phyloP scores from a whole-genome alignment of 768 basidiomycete species.

The Kwoniella sp. region DNA sequence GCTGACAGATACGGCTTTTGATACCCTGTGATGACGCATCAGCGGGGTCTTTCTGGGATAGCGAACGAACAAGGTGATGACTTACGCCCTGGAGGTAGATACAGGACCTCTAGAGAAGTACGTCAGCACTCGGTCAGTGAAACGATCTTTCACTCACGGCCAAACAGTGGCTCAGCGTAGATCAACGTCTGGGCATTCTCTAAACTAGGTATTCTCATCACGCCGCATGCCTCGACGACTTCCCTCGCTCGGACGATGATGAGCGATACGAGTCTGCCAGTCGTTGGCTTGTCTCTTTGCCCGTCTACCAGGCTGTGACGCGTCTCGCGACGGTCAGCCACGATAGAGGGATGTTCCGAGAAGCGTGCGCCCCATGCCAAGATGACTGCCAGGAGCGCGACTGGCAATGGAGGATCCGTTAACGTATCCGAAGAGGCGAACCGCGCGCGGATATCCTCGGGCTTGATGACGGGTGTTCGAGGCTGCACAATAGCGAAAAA shows the following conservation, averaged over 20 bases:
- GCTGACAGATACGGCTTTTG: constrained; percentile 18
- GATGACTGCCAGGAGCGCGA: constrained; percentile 70
- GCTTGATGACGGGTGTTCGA: constrained; percentile 74
- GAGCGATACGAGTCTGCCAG: constrained; percentile 71
- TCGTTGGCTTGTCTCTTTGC: too few species aligned
- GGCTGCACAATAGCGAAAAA: constrained; percentile 81
- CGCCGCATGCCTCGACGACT: constrained; percentile 79
- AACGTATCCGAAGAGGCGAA: constrained; percentile 53
- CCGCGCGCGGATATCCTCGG: constrained; percentile 69
- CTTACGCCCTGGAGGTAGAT: too few species aligned
- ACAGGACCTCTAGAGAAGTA: too few species aligned
- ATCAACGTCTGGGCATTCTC: constrained; percentile 80
- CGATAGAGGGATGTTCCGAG: constrained; percentile 80
- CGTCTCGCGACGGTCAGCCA: too few species aligned
- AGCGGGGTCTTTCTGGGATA: too few species aligned
- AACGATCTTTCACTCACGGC: constrained; percentile 61
- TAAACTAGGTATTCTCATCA: constrained; percentile 70
- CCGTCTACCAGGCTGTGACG: too few species aligned
- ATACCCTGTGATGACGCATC: constrained; percentile 35
- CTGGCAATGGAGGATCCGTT: constrained; percentile 39
- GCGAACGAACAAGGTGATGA: too few species aligned
- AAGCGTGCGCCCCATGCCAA: constrained; percentile 91
- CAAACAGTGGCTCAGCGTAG: constrained; percentile 77
- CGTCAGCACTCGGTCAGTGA: too few species aligned
- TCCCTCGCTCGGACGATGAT: constrained; percentile 77